These are phyloP conservation scores for Dactylellina leptospora DNA, from an alignment of 2,329 filamentous ascomycete genomes.

Conservation along the genomic window DNA sequence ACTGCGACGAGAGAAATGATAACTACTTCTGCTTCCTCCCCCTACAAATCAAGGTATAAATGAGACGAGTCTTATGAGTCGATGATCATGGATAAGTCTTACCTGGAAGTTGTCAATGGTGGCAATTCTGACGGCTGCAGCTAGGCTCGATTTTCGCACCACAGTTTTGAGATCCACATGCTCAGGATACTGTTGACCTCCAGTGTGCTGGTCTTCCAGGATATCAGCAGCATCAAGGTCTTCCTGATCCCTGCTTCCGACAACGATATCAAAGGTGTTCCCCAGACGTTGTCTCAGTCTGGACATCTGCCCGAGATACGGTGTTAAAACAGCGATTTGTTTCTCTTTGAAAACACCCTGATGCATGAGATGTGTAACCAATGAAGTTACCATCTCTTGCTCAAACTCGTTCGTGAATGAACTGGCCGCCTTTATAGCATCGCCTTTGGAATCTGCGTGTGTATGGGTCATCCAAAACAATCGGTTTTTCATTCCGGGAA, in stretches of 20 bases:
- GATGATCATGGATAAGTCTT: constrained; percentile 61
- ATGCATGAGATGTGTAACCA: constrained; percentile 62
- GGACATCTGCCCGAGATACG: constrained; percentile 58
- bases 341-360: constrained; percentile 62
- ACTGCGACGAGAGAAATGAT: constrained; percentile 76
- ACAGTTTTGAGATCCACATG: constrained; percentile 63
- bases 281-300: constrained; percentile 54
- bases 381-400: constrained; percentile 56
- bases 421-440: constrained; percentile 42
- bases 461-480: constrained; percentile 72
- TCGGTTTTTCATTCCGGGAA: constrained; percentile 66
- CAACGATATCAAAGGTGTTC: constrained; percentile 58
- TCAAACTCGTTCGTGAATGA: constrained; percentile 56
- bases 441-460: constrained; percentile 61
- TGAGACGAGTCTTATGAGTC: background rate
- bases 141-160: constrained; percentile 64
- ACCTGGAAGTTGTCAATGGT: constrained; percentile 58
- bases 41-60: constrained; percentile 71
- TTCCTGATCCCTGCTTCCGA: constrained; percentile 59
- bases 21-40: constrained; percentile 77
- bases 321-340: constrained; percentile 64
- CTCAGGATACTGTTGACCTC: background rate
- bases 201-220: constrained; percentile 8
- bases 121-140: constrained; percentile 56
- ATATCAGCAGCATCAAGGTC: constrained; percentile 49